phyloP scores from a whole-genome alignment of 306 rosid genomes.

The Acacia crassicarpa region DNA sequence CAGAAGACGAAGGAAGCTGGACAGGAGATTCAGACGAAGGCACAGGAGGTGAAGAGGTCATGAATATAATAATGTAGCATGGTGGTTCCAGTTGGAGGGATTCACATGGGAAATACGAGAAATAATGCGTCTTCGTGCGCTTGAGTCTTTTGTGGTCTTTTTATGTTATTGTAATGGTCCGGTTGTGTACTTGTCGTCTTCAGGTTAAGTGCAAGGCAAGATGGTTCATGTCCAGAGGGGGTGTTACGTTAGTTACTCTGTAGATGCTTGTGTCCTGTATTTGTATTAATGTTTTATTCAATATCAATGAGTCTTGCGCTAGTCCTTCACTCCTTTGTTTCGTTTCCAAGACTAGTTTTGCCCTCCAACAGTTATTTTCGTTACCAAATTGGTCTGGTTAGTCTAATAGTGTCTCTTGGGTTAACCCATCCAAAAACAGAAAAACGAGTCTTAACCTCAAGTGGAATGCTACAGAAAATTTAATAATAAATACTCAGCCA shows the following conservation, averaged over 20 bases:
- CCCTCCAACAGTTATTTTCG: not conserved
- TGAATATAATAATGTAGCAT: not conserved
- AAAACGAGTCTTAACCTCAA: not conserved
- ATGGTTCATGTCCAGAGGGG: not conserved
- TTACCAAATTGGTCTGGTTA: not conserved
- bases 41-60: constrained; percentile 69
- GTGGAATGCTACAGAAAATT: not conserved
- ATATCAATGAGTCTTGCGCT: not conserved
- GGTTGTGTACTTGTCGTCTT: not conserved
- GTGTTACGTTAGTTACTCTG: not conserved
- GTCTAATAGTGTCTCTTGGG: not conserved
- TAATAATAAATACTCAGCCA: not conserved
- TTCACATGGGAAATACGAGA: constrained; percentile 5
- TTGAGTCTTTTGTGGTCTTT: not conserved
- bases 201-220: not conserved
- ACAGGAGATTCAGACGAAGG: constrained; percentile 65
- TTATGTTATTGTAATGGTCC: not conserved
- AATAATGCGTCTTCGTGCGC: not conserved
- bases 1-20: constrained; percentile 86
- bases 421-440: not conserved
- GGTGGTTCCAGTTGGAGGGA: not conserved
- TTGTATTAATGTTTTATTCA: not conserved
- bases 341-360: not conserved
- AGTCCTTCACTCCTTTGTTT: not conserved
- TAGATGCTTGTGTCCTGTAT: not conserved